Evolutionary conservation across 768 basidiomycete genomes (phyloP), one percentile per base, ranked within the genome.

Genomic region (Psilocybe cyanescens): DNA sequence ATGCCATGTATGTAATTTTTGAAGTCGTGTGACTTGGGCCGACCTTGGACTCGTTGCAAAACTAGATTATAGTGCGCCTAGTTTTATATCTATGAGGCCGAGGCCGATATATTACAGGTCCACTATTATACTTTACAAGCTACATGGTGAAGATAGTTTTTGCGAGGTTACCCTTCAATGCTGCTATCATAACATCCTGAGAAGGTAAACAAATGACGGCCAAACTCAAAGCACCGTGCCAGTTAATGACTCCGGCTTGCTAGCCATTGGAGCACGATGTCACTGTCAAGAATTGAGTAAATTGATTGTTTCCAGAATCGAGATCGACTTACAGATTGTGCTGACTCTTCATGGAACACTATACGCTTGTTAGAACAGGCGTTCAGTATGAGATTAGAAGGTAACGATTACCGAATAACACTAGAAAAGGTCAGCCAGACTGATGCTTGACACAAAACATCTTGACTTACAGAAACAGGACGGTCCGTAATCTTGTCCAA

Each of bases 331-430:
- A 92, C 90, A 97, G 78, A 71, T 97, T 97, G 74, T 97, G 94
- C 74, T 93, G 91, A 69, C 89, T 95, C 75, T 95, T 96, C 90
- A 97, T 96, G 2, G 94, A 97, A 72, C 95, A 97, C 95, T 97
- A 67, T 24, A 31, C 0, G 39, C 33, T 48, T 44, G 62, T 61
- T 37, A 60, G 60, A 54, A 29, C 52, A 50, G 35, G 47, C 56
- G 24, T 44, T 28, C 19, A 28, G 29, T 28, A 35, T 29, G 33
- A 14, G 31, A 12, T 8, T 53, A 50, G 48, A 37, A 37, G 33
- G 9, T 4, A 67, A 86, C 4, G 14, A n/a, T 60, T 75, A 92
- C 91, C 64, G 91, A 93, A 71, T 93, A 94, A 67, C 91, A 93
- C 91, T 93, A 35, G 46, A 33, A 8, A 46, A 29, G 30, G 35